Conservation (phyloP, 2,329 filamentous ascomycete species). For the Diaporthe caulivora region DNA sequence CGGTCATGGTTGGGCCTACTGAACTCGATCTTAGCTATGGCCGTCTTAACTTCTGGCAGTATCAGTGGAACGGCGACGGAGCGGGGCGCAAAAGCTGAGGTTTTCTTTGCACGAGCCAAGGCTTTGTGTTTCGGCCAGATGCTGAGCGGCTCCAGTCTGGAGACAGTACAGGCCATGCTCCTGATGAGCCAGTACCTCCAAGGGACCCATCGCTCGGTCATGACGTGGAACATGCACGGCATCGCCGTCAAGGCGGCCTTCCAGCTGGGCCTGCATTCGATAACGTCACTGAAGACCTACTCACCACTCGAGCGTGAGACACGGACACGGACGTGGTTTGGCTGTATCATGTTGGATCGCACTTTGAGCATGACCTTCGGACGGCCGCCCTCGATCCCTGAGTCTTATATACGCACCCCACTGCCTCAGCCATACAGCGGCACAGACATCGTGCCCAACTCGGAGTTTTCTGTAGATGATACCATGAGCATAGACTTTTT, state of each 20-base stretch:
- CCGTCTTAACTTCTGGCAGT: slow-evolving; percentile 51
- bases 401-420: slow-evolving; percentile 55
- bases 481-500: slow-evolving; percentile 46
- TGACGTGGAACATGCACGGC: slow-evolving; percentile 67
- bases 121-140: slow-evolving; percentile 57
- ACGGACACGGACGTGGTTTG: slow-evolving; percentile 62
- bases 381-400: slow-evolving; percentile 59
- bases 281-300: slow-evolving; percentile 51
- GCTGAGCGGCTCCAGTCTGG: slow-evolving; percentile 56
- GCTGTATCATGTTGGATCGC: slow-evolving; percentile 61
- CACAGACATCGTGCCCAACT: not conserved
- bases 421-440: slow-evolving; percentile 45
- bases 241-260: slow-evolving; percentile 63
- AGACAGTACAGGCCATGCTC: slow-evolving; percentile 63
- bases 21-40: slow-evolving; percentile 64
- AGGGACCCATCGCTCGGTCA: slow-evolving; percentile 64
- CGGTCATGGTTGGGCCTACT: slow-evolving; percentile 64
- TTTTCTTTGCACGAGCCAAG: slow-evolving; percentile 59
- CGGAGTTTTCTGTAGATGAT: slow-evolving; percentile 21
- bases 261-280: slow-evolving; percentile 64
- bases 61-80: slow-evolving; percentile 47
- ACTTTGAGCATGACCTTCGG: slow-evolving; percentile 66
- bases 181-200: slow-evolving; percentile 65
- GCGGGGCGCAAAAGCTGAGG: slow-evolving; percentile 55
- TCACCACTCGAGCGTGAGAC: slow-evolving; percentile 59